Evolutionary conservation across 352 stramenopile genomes (phyloP).

Genomic region (Albugo candida): DNA sequence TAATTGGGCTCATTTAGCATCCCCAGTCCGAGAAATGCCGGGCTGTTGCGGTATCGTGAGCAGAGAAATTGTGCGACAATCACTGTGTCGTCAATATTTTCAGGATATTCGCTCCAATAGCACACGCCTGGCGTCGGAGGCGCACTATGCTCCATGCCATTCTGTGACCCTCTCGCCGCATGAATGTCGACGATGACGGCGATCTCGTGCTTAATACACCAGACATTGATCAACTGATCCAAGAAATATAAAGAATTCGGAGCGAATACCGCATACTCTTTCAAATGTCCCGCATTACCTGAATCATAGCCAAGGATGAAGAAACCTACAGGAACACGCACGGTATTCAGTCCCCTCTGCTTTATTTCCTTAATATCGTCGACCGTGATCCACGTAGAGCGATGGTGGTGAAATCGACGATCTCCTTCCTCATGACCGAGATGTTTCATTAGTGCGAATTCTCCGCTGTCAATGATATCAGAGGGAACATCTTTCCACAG

Average conservation of each 20-base stretch:
- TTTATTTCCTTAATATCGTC: slow-evolving; percentile 12
- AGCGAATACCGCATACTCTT: slow-evolving; percentile 9
- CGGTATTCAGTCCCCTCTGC: slow-evolving; percentile 10
- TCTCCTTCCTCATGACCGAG: slow-evolving; percentile 12
- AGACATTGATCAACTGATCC: slow-evolving; percentile 30
- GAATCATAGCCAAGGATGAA: slow-evolving; percentile 9
- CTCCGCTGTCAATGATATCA: slow-evolving; percentile 5
- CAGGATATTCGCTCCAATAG: slow-evolving; percentile 10
- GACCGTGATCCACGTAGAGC: slow-evolving; percentile 13
- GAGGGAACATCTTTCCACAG: slow-evolving; percentile 12
- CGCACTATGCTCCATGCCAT: slow-evolving; percentile 31
- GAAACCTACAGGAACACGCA: slow-evolving; percentile 17
- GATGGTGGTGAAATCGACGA: slow-evolving; percentile 11
- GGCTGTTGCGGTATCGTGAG: slow-evolving; percentile 7
- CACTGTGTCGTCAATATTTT: slow-evolving; percentile 11
- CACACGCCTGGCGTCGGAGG: slow-evolving; percentile 2
- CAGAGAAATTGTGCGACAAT: slow-evolving; percentile 12
- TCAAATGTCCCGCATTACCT: not conserved
- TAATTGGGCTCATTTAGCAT: slow-evolving; percentile 16
- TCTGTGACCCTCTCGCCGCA: slow-evolving; percentile 27
- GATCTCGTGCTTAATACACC: slow-evolving; percentile 23
- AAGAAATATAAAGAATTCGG: slow-evolving; percentile 14
- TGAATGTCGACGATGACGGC: slow-evolving; percentile 46
- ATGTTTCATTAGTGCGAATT: slow-evolving; percentile 13
- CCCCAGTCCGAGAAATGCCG: slow-evolving; percentile 15